Percentiles rank a stretch among this genome's conserved stretches.
These are phyloP conservation scores for Podospora anserina DNA, from an alignment of 495 filamentous ascomycete species.

Conservation along the genomic window DNA sequence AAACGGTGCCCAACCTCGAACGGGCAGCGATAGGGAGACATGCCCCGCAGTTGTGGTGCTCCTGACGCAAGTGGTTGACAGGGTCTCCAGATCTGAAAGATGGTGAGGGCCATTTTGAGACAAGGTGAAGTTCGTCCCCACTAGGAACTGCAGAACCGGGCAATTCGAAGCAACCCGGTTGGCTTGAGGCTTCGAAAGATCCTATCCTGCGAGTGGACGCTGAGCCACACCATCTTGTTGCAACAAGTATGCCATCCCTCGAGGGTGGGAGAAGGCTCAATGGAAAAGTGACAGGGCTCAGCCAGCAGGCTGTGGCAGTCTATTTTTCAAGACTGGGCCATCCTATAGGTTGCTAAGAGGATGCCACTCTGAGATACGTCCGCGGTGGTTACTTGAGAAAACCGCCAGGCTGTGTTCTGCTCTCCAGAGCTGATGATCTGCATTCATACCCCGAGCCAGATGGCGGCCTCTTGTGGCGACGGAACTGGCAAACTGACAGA, in stretches of 20 bases:
- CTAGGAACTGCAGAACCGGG: background rate
- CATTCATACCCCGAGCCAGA: background rate
- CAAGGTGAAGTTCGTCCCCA: background rate
- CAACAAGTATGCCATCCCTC: background rate
- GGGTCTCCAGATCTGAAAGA: background rate
- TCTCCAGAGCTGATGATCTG: background rate
- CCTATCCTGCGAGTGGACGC: too few relatives aligned
- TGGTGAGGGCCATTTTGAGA: background rate
- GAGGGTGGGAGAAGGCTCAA: background rate
- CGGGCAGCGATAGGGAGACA: slow-evolving; percentile 1
- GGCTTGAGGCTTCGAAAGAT: background rate
- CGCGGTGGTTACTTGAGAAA: background rate
- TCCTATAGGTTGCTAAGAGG: slow-evolving; percentile 1
- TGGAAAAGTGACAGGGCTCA: slow-evolving; percentile 3
- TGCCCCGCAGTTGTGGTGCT: slow-evolving; percentile 15
- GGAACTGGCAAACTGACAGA: background rate
- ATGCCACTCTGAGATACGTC: slow-evolving; percentile 16
- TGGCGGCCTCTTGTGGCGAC: background rate
- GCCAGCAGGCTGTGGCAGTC: slow-evolving; percentile 7
- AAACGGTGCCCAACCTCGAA: slow-evolving; percentile 22
- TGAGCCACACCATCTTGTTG: background rate
- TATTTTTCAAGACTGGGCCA: slow-evolving; percentile 1
- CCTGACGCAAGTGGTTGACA: slow-evolving; percentile 8
- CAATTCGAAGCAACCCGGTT: background rate
- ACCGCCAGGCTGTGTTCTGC: background rate